Percentiles rank a stretch among this genome's conserved stretches.
phyloP scores from a whole-genome alignment of 192 early-diverging fungal species.

The Glomus cerebriforme region DNA sequence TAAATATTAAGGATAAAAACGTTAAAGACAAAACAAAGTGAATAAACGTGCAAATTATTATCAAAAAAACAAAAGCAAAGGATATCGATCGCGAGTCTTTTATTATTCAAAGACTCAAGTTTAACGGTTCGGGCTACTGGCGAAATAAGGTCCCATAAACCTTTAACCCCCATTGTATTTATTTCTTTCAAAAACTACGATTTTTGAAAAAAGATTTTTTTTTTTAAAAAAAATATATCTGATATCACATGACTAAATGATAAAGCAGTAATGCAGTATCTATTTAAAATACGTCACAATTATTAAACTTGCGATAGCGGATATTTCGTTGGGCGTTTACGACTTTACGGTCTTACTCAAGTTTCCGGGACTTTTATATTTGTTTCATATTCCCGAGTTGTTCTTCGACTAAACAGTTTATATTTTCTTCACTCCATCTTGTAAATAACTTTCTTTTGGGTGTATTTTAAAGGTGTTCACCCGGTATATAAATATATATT shows the following conservation, averaged over 20 bases:
- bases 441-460: not conserved
- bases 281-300: no score
- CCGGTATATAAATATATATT: not conserved
- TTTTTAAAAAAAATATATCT: no score
- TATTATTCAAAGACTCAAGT: conserved; percentile 77
- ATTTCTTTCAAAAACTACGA: no score
- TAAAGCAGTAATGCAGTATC: no score
- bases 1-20: not conserved
- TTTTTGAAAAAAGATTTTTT: no score
- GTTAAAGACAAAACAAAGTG: conserved; percentile 3
- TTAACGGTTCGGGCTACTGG: conserved; percentile 75
- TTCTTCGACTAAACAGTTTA: not conserved
- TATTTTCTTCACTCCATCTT: not conserved
- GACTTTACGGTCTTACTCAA: no score
- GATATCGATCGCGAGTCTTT: conserved; percentile 80
- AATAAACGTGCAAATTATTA: not conserved
- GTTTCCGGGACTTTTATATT: not conserved
- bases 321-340: no score
- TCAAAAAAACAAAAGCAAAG: conserved; percentile 45
- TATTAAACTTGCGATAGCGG: no score
- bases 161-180: conserved; percentile 86
- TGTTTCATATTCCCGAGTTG: not conserved
- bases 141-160: conserved; percentile 86
- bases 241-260: no score
- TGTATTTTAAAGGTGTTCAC: not conserved